Conservation (phyloP, 2,329 filamentous ascomycete genomes). For the Colletotrichum spaethianum region DNA sequence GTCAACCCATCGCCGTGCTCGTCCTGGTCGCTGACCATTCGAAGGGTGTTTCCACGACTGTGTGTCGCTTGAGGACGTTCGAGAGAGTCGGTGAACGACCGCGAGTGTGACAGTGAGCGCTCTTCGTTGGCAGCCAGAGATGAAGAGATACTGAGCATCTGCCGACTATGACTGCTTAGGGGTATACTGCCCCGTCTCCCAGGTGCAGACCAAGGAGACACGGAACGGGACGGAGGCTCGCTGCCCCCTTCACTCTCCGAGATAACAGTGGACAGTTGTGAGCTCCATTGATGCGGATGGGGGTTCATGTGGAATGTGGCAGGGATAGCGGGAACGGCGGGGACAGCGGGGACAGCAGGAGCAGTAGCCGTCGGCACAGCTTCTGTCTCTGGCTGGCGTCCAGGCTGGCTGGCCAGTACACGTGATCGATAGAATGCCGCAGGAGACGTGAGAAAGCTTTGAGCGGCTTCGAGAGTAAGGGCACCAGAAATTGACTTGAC, state of each 20-base stretch:
- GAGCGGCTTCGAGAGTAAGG: conserved; percentile 63
- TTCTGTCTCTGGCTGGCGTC: conserved; percentile 49
- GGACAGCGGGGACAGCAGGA: neutral
- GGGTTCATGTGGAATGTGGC: conserved; percentile 57
- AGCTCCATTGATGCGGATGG: conserved; percentile 73
- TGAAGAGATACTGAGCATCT: conserved; percentile 71
- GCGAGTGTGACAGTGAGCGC: conserved; percentile 53
- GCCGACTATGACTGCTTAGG: conserved; percentile 65
- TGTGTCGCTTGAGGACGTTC: conserved; percentile 65
- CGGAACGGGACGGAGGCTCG: conserved; percentile 63
- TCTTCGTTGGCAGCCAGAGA: conserved; percentile 64
- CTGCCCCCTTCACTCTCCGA: conserved; percentile 72
- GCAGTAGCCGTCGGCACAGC: conserved; percentile 38
- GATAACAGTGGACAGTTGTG: conserved; percentile 74
- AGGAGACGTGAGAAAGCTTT: conserved; percentile 55
- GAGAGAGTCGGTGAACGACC: conserved; percentile 61
- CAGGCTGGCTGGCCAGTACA: conserved; percentile 49
- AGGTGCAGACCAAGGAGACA: conserved; percentile 58
- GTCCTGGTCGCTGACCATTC: conserved; percentile 70
- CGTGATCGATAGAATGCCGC: conserved; percentile 56
- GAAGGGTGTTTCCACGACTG: conserved; percentile 56
- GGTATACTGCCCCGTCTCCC: conserved; percentile 66
- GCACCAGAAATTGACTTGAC: conserved; percentile 70
- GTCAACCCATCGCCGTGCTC: conserved; percentile 76
- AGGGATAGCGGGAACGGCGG: neutral